Evolutionary conservation across 192 early-diverging fungal genomes (phyloP).

Genomic region (Mortierella hygrophila): DNA sequence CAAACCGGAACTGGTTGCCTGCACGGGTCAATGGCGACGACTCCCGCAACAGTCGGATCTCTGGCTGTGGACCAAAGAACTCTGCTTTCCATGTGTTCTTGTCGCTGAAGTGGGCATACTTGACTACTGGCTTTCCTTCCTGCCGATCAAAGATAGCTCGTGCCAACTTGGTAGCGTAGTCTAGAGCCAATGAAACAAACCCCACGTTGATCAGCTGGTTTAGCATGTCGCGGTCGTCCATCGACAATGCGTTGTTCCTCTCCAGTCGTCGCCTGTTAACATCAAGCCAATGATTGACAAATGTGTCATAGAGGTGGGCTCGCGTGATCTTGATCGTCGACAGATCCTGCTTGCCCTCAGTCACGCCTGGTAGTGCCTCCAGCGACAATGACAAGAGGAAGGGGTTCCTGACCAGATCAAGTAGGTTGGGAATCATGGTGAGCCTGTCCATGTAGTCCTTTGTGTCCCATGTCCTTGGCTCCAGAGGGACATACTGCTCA

Average conservation of each 20-base stretch:
- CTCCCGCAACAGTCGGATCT: constrained; percentile 5
- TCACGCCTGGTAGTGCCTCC: neutral
- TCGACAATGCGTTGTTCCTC: neutral
- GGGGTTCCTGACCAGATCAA: neutral
- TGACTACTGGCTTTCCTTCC: constrained; percentile 8
- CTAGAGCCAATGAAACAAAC: neutral
- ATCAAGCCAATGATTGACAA: neutral
- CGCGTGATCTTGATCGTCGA: neutral
- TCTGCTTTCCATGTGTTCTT: neutral
- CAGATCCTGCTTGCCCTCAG: neutral
- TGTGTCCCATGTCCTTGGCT: neutral
- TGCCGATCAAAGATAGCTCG: neutral
- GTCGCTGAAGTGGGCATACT: neutral
- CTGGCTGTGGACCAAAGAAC: neutral
- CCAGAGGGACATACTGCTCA: too few relatives aligned
- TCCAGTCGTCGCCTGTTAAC: neutral
- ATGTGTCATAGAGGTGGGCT: neutral
- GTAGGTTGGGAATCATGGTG: neutral
- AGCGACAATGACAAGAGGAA: neutral
- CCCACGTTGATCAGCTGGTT: neutral
- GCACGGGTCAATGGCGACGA: neutral
- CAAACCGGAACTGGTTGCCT: constrained; percentile 1
- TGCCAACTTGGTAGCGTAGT: neutral
- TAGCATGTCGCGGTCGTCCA: neutral
- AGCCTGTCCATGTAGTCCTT: neutral